Evolutionary conservation across 2,329 filamentous ascomycete species (phyloP), one percentile per base, ranked within the genome.

Genomic region (Aaosphaeria pasadenensis): DNA sequence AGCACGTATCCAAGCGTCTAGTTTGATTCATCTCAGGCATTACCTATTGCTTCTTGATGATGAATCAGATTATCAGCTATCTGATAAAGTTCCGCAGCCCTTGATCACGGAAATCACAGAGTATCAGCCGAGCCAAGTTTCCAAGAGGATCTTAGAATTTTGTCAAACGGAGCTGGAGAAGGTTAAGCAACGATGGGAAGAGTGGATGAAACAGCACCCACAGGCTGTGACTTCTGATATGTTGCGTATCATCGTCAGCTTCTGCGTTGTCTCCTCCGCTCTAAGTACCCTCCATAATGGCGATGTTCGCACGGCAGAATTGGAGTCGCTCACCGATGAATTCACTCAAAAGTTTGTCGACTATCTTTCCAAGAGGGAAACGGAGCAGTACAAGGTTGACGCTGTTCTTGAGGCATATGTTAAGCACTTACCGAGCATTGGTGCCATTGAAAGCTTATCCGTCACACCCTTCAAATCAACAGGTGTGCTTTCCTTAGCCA

Each of bases 221-320:
- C 70, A 74, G 44, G 71, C 71, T 55, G 67, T 81, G 11, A 78
- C 74, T 28, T 58, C 69, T 5, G 77, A 81, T 47, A 74, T 78
- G 59, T 60, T 80, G 52, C 76, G 77, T 35, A 71, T 77, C 30
- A 47, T 79, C n/a, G 65, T 67, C 5, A 77, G 74, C n/a, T 69
- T 78, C 41, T 78, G 75, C 57, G 67, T 78, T 17, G 66, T 75
- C 24, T 65, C 61, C 28, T 59, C 62, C 17, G 77, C 66, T 36
- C 29, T 71, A 9, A 48, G 52, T 39, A 49, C 44, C 6, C 41
- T 64, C 30, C 46, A 49, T 11, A 46, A 59, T 24, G 49, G 55
- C 33, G 59, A 66, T 35, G 57, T 53, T 28, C 62, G 61, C 9
- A 52, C 62, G 6, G 43, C 43, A n/a, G 51, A 52, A 30, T 48